Conservation (phyloP, 352 stramenopile genomes). For the Phytopythium cucurbitacearum region DNA sequence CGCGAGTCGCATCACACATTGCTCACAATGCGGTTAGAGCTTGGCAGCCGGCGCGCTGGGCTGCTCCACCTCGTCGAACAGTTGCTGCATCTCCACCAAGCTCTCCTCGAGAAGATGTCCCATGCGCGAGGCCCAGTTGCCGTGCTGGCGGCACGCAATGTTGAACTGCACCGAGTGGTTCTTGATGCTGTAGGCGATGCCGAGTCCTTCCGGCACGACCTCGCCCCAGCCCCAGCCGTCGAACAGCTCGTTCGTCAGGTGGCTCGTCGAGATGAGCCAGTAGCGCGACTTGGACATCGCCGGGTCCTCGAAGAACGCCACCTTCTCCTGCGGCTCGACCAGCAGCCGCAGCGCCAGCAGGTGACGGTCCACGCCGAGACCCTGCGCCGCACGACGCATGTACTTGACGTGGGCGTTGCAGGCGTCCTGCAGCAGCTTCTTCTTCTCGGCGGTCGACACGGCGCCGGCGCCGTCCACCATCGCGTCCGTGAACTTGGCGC, state of each 20-base stretch:
- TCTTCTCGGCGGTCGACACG: slow-evolving; percentile 31
- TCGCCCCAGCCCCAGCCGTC: slow-evolving; percentile 84
- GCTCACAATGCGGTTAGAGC: slow-evolving; percentile 15
- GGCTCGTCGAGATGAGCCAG: slow-evolving; percentile 79
- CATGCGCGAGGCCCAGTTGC: slow-evolving; percentile 49
- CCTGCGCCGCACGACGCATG: slow-evolving; percentile 63
- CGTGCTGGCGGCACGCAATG: slow-evolving; percentile 64
- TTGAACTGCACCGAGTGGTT: slow-evolving; percentile 79
- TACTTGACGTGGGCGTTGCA: slow-evolving; percentile 53
- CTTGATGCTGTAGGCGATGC: slow-evolving; percentile 83
- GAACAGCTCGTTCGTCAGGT: slow-evolving; percentile 79
- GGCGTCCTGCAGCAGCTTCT: slow-evolving; percentile 35
- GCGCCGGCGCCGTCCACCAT: slow-evolving; percentile 56
- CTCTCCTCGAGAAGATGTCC: slow-evolving; percentile 73
- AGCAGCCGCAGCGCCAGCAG: slow-evolving; percentile 88
- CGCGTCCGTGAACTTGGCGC: slow-evolving; percentile 81
- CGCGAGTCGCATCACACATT: slow-evolving; percentile 4
- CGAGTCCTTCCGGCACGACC: slow-evolving; percentile 71
- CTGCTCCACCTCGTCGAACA: slow-evolving; percentile 31
- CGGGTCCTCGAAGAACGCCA: slow-evolving; percentile 71
- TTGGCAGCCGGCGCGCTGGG: slow-evolving; percentile 26
- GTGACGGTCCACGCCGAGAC: slow-evolving; percentile 91
- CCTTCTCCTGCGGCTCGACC: slow-evolving; percentile 37
- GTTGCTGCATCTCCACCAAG: slow-evolving; percentile 72
- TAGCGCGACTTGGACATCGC: slow-evolving; percentile 60